Evolutionary conservation across 192 early-diverging fungal genomes (phyloP), one percentile per base, ranked within the genome.

Genomic region (Polychytrium aggregatum): DNA sequence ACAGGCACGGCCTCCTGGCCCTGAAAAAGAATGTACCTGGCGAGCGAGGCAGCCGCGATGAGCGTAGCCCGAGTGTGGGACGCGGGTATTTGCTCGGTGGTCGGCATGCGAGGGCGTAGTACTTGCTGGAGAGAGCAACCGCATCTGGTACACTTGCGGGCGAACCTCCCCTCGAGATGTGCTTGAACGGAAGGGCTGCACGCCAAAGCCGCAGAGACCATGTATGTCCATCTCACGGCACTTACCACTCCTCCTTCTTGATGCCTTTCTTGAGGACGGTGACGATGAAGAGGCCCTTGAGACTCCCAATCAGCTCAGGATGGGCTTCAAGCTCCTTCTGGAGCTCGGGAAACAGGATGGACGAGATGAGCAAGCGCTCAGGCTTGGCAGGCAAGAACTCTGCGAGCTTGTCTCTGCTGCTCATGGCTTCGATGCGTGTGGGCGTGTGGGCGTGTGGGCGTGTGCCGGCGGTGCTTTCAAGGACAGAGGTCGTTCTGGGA

Each of bases 271-370:
- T 29, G 37, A 54, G 25, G 6, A 65, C 57, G 10, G 56, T 55
- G 18, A 65, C 48, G 22, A 65, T 53, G 28, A 65, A 55, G 14
- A 65, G 41, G 5, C 64, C 64, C 29, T 55, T 28, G 5, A 56
- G 41, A 33, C 63, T 62, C 9, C 46, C 50, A 24, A 56, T 50
- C 20, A 67, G 37, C 9, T 50, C 40, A 27, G 56, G 55, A 39
- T 67, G 39, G 18, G 49, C 29, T 28, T 55, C 27, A 20, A 67
- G 35, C 18, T 67, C 64, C 16, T 51, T 39, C 29, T 46, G 50
- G 10, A 67, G 33, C 37, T 67, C 64, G 8, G 64, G 64, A 22
- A 67, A 62, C 4, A 67, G 55, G 28, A 60, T 38, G 11, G 55
- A 45, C 20, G 64, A 47, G 46, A 48, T 46, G 18, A 41, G 28